A percentile compares a stretch with the other conserved stretches of the same genome.
phyloP scores from a whole-genome alignment of 2,329 filamentous ascomycete genomes.

The Clarireedia monteithiana region DNA sequence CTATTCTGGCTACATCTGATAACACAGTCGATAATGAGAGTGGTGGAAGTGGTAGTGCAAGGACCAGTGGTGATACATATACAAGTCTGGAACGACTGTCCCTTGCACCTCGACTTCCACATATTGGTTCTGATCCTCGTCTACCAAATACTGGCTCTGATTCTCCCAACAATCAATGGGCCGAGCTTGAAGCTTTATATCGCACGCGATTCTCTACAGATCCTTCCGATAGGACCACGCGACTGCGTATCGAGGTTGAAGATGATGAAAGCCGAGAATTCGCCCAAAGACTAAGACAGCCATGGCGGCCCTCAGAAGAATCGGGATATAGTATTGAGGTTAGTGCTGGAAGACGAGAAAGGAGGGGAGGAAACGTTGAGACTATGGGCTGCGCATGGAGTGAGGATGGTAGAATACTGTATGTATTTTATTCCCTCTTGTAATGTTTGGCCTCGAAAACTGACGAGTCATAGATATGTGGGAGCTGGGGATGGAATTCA shows the following conservation, averaged over 20 bases:
- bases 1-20: constrained; percentile 22
- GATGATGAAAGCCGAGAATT: constrained; percentile 29
- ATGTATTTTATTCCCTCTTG: constrained; percentile 29
- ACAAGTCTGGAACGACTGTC: constrained; percentile 20
- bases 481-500: constrained; percentile 68
- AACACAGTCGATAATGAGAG: constrained; percentile 16
- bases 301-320: constrained; percentile 22
- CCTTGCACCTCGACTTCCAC: constrained; percentile 22
- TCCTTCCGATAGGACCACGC: constrained; percentile 18
- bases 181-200: constrained; percentile 38
- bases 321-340: neutral
- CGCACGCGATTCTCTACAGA: constrained; percentile 27
- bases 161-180: constrained; percentile 30
- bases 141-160: constrained; percentile 23
- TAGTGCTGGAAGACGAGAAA: constrained; percentile 19
- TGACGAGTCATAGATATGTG: constrained; percentile 41
- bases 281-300: constrained; percentile 21
- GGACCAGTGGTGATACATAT: constrained; percentile 21
- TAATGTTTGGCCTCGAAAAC: neutral
- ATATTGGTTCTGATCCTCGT: constrained; percentile 22
- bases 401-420: constrained; percentile 52
- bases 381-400: constrained; percentile 57
- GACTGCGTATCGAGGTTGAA: constrained; percentile 23
- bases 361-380: constrained; percentile 35
- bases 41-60: neutral